Conservation (phyloP, 371 early-diverging fungal genomes). For the Actinomortierella wolfii region DNA sequence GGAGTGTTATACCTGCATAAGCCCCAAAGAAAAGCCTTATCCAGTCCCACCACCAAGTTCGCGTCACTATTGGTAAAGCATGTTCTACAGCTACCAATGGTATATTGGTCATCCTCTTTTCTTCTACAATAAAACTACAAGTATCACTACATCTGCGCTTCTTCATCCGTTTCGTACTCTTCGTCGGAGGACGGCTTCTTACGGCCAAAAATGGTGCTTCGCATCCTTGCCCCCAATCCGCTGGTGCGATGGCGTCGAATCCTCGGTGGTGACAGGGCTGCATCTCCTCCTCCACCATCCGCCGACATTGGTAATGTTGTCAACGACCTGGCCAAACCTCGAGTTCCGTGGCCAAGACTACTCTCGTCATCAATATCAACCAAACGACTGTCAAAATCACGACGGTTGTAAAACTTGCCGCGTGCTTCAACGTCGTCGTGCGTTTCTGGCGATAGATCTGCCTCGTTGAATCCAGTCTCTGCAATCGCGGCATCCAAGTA, state of each 20-base stretch:
- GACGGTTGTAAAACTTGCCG: conserved; percentile 34
- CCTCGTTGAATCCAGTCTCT: conserved; percentile 19
- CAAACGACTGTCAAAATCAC: conserved; percentile 39
- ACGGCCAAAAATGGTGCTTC: conserved; percentile 4
- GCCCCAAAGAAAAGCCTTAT: no score
- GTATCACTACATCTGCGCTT: background rate
- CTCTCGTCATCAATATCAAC: conserved; percentile 14
- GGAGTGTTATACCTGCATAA: no score
- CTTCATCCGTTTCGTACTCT: background rate
- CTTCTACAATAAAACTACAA: background rate
- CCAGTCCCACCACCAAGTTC: no score
- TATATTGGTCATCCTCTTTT: background rate
- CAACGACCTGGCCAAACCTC: background rate
- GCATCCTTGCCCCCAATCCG: background rate
- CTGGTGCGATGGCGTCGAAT: background rate
- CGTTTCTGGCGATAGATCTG: conserved; percentile 8
- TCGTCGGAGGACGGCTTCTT: conserved; percentile 1
- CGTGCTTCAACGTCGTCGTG: background rate
- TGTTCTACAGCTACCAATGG: no score
- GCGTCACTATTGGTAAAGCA: no score
- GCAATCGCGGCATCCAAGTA: conserved; percentile 30
- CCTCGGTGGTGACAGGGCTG: background rate
- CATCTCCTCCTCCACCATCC: background rate
- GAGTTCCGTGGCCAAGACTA: background rate
- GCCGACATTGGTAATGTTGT: background rate